Conservation (phyloP, 1,284 basidiomycete species). For the Rhodotorula sp. region DNA sequence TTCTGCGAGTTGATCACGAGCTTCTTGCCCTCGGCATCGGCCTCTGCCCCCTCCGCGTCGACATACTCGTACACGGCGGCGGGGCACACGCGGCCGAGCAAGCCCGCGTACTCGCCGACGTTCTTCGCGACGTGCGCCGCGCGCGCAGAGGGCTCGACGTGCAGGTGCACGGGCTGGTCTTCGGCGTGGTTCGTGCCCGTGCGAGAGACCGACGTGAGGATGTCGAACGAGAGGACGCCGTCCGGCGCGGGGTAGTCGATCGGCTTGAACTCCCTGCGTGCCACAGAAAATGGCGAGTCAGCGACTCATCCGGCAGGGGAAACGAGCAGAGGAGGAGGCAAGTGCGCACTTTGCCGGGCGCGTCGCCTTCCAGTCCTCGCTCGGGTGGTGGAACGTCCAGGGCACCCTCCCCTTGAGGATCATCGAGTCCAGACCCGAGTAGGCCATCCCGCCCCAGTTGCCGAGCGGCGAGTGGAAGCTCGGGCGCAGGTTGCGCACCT, state of each 20-base stretch:
- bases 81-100: constrained; percentile 87
- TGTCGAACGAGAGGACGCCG: constrained; percentile 88
- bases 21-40: constrained; percentile 70
- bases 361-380: constrained; percentile 72
- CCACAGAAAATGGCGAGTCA: background rate
- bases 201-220: constrained; percentile 84
- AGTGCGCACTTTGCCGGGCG: constrained; percentile 59
- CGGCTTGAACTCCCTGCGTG: constrained; percentile 64
- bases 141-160: constrained; percentile 56
- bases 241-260: constrained; percentile 90
- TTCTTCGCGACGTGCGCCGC: constrained; percentile 70
- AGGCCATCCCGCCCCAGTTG: constrained; percentile 82
- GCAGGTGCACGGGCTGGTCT: constrained; percentile 88
- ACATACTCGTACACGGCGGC: constrained; percentile 98
- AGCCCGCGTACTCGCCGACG: constrained; percentile 76
- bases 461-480: constrained; percentile 86
- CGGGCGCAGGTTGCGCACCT: constrained; percentile 89
- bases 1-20: constrained; percentile 96
- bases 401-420: constrained; percentile 83
- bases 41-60: constrained; percentile 59
- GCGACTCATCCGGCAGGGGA: background rate
- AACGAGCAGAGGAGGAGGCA: background rate
- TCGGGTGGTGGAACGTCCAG: constrained; percentile 82
- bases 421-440: constrained; percentile 86
- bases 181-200: constrained; percentile 97